Base-by-base conservation (phyloP, 768 basidiomycete genomes). In the Auriscalpium vulgare region DNA sequence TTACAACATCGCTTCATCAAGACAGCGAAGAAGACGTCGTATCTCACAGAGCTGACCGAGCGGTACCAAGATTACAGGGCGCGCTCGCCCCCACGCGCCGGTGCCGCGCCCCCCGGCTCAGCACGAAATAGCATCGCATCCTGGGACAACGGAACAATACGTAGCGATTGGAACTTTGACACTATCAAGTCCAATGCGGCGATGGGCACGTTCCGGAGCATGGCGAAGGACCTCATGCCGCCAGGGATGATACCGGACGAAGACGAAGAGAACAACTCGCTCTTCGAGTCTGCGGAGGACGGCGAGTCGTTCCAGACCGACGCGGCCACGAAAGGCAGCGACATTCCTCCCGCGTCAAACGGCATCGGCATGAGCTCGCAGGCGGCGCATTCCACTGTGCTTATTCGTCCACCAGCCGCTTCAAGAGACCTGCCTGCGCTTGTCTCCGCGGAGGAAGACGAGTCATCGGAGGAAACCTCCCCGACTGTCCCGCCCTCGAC, bases 121-220 rank as follows among this genome's bases (percentile, higher is more conserved):
- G 68, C 83, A 51, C 75, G 78, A 58, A 81, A 78, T 59, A 83
- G 75, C 51, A 68, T 75, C 48, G 75, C 78, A 47, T 62, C 62
- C 9, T 91, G 88, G 89, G 88, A 90, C 58, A 56, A 60, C 19
- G 82, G 79, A 47, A 91, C 93, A 1, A 78, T 95, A 71, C 81
- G 83, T 66, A 94, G 89, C 65, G 93, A 93, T 59, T 98, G 95
- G 97, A 91, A 89, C 68, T 98, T 98, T 67, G 94, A 94, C 63
- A 95, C 91, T 2, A 74, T 93, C 62, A 84, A 77, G 57, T 78
- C 87, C 5, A 74, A 80, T 9, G 78, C 83, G 34, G 82, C 85
- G 4, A 87, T 91, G 82, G 88, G 88, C 44, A 85, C 88, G 3
- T 83, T 86, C 66, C 81, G 84, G 50, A 85, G 80, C 55, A 84